Evolutionary conservation across 176 grass and related monocot species (phyloP).

Genomic region (Avena insularis): DNA sequence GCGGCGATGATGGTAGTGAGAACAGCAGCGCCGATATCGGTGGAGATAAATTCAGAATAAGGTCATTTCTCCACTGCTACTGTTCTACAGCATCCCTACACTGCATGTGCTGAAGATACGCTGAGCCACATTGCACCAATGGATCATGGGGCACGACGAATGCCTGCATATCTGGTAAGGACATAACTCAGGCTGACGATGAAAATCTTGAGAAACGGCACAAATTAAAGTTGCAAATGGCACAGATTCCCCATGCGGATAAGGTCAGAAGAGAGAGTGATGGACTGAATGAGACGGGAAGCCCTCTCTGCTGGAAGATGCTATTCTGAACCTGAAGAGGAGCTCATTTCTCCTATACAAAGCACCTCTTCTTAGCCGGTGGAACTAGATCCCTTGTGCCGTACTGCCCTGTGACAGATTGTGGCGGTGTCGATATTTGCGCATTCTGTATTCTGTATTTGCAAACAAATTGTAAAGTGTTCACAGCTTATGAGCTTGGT

Average conservation of each 20-base stretch:
- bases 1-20: no score
- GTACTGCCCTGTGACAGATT: neutral
- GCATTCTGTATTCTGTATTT: neutral
- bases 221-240: neutral
- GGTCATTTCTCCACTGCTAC: no score
- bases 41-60: no score
- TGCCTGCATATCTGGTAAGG: conserved; percentile 28
- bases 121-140: no score
- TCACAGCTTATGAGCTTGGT: neutral
- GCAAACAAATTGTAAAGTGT: neutral
- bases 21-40: no score
- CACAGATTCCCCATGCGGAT: neutral
- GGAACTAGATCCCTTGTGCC: conserved; percentile 44
- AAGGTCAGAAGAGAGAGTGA: conserved; percentile 38
- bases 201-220: neutral
- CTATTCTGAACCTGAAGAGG: conserved; percentile 38
- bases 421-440: conserved; percentile 15
- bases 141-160: neutral
- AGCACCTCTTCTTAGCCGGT: conserved; percentile 12
- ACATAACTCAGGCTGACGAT: conserved; percentile 9
- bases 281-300: conserved; percentile 10
- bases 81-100: conserved; percentile 35
- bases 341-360: conserved; percentile 20
- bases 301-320: conserved; percentile 37
- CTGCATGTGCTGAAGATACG: conserved; percentile 32